Percentiles rank a stretch among this genome's conserved stretches.
phyloP scores from a whole-genome alignment of 768 basidiomycete species.

The Mycena alexandri region DNA sequence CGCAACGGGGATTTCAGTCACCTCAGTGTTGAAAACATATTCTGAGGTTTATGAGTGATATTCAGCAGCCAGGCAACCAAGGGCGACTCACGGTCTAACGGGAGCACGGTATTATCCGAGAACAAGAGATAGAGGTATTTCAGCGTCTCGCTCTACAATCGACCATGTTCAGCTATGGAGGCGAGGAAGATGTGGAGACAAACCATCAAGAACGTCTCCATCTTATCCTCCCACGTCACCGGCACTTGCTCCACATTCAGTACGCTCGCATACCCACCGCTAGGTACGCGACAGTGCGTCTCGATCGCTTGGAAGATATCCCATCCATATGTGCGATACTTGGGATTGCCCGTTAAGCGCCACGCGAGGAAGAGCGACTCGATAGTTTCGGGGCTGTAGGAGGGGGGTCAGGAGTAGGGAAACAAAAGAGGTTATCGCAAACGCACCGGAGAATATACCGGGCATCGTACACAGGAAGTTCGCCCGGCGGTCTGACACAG shows the following conservation, averaged over 20 bases:
- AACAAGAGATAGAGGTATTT: slow-evolving; percentile 94
- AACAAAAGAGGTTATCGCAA: not conserved
- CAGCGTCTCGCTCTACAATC: slow-evolving; percentile 81
- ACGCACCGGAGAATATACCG: slow-evolving; percentile 90
- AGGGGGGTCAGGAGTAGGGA: not conserved
- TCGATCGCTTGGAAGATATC: slow-evolving; percentile 91
- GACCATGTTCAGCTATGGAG: not conserved
- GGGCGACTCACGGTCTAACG: slow-evolving; percentile 73
- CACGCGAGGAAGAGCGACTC: slow-evolving; percentile 95
- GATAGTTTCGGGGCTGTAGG: slow-evolving; percentile 86
- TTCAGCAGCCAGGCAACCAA: not conserved
- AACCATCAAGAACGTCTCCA: slow-evolving; percentile 96
- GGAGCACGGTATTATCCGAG: slow-evolving; percentile 74
- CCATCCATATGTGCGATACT: slow-evolving; percentile 90
- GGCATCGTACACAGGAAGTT: slow-evolving; percentile 77
- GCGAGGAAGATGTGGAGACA: slow-evolving; percentile 39
- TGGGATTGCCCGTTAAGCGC: slow-evolving; percentile 86
- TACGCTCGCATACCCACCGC: slow-evolving; percentile 89
- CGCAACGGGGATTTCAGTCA: slow-evolving; percentile 42
- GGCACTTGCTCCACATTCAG: slow-evolving; percentile 86
- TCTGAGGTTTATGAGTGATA: slow-evolving; percentile 54
- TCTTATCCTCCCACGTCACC: slow-evolving; percentile 81
- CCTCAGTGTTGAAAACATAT: slow-evolving; percentile 95
- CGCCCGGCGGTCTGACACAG: slow-evolving; percentile 48
- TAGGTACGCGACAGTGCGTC: slow-evolving; percentile 77